Evolutionary conservation across 1,139 yeast genomes (phyloP).

Genomic region (Blastobotrys niveus): DNA sequence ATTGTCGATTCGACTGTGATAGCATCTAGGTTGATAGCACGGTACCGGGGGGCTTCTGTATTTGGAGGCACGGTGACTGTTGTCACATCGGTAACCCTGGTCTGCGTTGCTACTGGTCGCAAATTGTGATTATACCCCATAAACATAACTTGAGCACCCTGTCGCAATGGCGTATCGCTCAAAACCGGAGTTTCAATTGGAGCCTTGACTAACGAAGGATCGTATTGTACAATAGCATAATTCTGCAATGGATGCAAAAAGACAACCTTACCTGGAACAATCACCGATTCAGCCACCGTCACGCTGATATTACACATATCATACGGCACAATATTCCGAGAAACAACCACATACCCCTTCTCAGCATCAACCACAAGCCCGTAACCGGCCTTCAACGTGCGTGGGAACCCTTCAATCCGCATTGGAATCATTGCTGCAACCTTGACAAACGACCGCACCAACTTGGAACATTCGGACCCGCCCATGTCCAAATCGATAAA

Average conservation of each 20-base stretch:
- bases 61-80: constrained; percentile 71
- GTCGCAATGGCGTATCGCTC: constrained; percentile 51
- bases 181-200: constrained; percentile 61
- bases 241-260: constrained; percentile 87
- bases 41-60: constrained; percentile 62
- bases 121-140: constrained; percentile 72
- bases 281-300: constrained; percentile 79
- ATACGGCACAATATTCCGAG: constrained; percentile 77
- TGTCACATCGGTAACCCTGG: constrained; percentile 69
- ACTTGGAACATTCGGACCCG: constrained; percentile 45
- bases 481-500: constrained; percentile 65
- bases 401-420: constrained; percentile 68
- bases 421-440: constrained; percentile 62
- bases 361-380: constrained; percentile 79
- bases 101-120: constrained; percentile 68
- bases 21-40: constrained; percentile 80
- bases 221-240: constrained; percentile 78
- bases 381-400: constrained; percentile 55
- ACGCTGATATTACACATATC: constrained; percentile 74
- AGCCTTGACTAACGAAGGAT: constrained; percentile 63
- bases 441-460: constrained; percentile 59
- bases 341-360: constrained; percentile 72
- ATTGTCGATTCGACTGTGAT: constrained; percentile 67
- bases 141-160: constrained; percentile 72
- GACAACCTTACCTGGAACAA: constrained; percentile 72